These are phyloP conservation scores for Lobulomyces angularis DNA, from an alignment of 192 early-diverging fungal genomes.

Conservation along the genomic window DNA sequence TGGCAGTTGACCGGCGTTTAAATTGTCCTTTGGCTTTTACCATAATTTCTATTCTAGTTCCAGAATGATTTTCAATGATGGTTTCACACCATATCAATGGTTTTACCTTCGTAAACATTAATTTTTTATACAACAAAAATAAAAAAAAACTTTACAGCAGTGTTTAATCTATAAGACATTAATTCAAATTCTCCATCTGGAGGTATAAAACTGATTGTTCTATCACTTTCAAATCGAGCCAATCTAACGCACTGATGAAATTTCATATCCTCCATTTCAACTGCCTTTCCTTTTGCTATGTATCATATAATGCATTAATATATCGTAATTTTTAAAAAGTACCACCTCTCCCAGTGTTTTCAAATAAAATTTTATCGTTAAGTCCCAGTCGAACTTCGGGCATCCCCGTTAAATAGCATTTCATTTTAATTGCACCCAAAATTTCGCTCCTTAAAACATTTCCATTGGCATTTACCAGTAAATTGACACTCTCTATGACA, in stretches of 20 bases:
- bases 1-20: conserved; percentile 91
- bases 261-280: conserved; percentile 93
- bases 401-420: conserved; percentile 90
- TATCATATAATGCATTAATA: conserved; percentile 1
- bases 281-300: conserved; percentile 20
- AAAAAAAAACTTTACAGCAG: background rate
- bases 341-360: conserved; percentile 54
- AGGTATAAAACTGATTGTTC: conserved; percentile 94
- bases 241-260: conserved; percentile 98
- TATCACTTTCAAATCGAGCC: conserved; percentile 79
- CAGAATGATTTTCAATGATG: no score
- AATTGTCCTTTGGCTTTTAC: conserved; percentile 97
- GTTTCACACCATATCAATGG: background rate
- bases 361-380: conserved; percentile 86
- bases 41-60: conserved; percentile 89
- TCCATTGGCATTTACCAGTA: conserved; percentile 72
- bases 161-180: no score
- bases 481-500: conserved; percentile 94
- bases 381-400: conserved; percentile 96
- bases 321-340: conserved; percentile 4
- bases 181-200: conserved; percentile 95
- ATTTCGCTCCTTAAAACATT: conserved; percentile 83
- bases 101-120: conserved; percentile 1
- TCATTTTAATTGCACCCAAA: conserved; percentile 81
- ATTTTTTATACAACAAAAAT: background rate